Evolutionary conservation across 2,329 filamentous ascomycete species (phyloP), one percentile per base, ranked within the genome.

Genomic region (Tolypocladium nubicola): DNA sequence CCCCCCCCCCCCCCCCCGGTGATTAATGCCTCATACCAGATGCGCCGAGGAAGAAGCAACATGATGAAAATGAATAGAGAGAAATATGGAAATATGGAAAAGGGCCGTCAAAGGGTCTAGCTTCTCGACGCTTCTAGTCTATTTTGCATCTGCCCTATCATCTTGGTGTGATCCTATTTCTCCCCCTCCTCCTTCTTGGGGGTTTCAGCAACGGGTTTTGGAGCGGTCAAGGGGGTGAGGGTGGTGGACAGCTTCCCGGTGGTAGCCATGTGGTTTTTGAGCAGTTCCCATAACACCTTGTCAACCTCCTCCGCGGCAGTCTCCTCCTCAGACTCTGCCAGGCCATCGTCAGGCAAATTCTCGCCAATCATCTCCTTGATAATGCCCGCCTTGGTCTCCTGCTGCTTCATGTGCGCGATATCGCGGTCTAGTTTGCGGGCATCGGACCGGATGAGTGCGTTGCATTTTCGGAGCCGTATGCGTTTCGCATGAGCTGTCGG

Each of bases 301-400:
- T 97, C 92, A 10, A 97, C 90, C 77, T 97, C 93, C 26, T 75
- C 76, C 68, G 88, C 86, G 2, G 80, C 85, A 70, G 90, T 86
- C 8, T 86, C 88, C 65, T 92, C 89, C 60, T 90, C 89, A 58
- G 88, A 84, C 58, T 89, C 82, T 55, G 83, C 77, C 63, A 90
- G 76, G 55, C 86, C 73, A 57, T 91, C 86, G 61, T 86, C 82
- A n/a, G 90, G 90, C 62, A 97, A 76, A 50, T 80, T 85, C 70
- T 97, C 93, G 52, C 87, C 89, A 5, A 96, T 85, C 89, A 97
- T 97, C 76, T 97, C 94, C 78, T 97, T 92, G 60, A 97, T 95
- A 62, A 99, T 93, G 16, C 93, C 94, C 3, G 93, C 93, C 76
- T 91, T 95, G 71, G 96, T 75, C 71, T 99, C 93, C 62, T 90